These are phyloP conservation scores for Ceratobasidium sp. DNA, from an alignment of 1,284 basidiomycete genomes.

Conservation along the genomic window DNA sequence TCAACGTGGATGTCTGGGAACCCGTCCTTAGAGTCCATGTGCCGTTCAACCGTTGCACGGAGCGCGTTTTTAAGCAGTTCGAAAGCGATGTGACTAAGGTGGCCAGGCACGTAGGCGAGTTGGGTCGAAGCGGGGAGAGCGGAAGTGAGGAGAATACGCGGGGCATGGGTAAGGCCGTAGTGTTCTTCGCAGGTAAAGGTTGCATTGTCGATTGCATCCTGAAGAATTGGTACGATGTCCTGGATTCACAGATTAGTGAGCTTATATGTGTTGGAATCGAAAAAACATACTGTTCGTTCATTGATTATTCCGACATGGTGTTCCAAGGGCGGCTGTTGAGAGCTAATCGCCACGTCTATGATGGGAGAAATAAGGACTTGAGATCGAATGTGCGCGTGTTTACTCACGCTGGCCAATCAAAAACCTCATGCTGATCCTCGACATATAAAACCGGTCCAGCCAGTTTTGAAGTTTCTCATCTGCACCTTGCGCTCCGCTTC, in stretches of 20 bases:
- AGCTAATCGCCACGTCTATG: constrained; percentile 36
- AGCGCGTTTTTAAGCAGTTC: constrained; percentile 41
- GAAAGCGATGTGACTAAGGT: constrained; percentile 39
- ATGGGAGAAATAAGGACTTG: background rate
- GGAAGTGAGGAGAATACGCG: constrained; percentile 21
- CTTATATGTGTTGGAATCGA: background rate
- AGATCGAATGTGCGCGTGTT: background rate
- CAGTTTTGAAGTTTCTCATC: constrained; percentile 44
- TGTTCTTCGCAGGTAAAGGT: constrained; percentile 41
- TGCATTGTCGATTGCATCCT: constrained; percentile 40
- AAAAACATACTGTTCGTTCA: constrained; percentile 30
- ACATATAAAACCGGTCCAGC: constrained; percentile 43
- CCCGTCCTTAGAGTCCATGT: constrained; percentile 17
- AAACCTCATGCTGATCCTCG: constrained; percentile 42
- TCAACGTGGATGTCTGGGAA: constrained; percentile 41
- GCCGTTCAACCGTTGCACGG: constrained; percentile 32
- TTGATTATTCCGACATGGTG: constrained; percentile 43
- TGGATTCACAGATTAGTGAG: background rate
- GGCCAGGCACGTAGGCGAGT: constrained; percentile 36
- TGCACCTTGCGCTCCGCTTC: constrained; percentile 38
- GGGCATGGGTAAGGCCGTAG: constrained; percentile 30
- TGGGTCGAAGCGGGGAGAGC: background rate
- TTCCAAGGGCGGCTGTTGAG: constrained; percentile 24
- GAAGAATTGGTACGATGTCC: constrained; percentile 17
- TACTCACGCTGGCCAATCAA: constrained; percentile 44